Percentiles rank a stretch among this genome's conserved stretches.
Evolutionary conservation across 1,284 basidiomycete species (phyloP).

Genomic region (Trichosporon sp.): DNA sequence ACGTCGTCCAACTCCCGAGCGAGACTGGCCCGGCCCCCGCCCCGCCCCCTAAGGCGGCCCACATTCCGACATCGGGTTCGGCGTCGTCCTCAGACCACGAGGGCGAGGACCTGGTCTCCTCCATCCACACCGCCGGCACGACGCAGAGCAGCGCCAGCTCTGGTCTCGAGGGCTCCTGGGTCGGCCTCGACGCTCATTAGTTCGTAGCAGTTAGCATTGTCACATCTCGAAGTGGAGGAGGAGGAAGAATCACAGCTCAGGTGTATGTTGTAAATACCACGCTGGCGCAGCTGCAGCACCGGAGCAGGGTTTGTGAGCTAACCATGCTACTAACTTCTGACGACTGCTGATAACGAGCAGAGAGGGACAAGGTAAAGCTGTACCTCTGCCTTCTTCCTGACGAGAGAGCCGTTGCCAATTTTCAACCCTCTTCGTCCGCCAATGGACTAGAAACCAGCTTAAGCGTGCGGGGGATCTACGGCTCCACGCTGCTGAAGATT

Average conservation of each 20-base stretch:
- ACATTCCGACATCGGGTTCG: neutral
- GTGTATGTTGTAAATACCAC: slow-evolving; percentile 2
- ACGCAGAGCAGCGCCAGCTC: slow-evolving; percentile 34
- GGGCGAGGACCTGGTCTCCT: slow-evolving; percentile 47
- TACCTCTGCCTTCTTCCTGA: too few relatives aligned
- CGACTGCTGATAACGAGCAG: too few relatives aligned
- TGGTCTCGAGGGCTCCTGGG: slow-evolving; percentile 50
- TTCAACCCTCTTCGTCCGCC: too few relatives aligned
- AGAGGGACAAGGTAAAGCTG: too few relatives aligned
- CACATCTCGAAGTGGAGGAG: neutral
- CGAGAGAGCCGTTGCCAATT: too few relatives aligned
- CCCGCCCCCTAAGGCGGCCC: slow-evolving; percentile 28
- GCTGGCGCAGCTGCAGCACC: too few relatives aligned
- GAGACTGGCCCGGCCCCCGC: slow-evolving; percentile 40
- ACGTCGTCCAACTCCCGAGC: slow-evolving; percentile 39
- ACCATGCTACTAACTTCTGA: too few relatives aligned
- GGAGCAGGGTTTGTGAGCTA: too few relatives aligned
- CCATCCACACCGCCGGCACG: slow-evolving; percentile 45
- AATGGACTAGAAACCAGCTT: too few relatives aligned
- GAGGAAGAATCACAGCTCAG: slow-evolving; percentile 11
- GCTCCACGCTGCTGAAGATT: too few relatives aligned
- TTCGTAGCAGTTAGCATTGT: neutral
- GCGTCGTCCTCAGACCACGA: slow-evolving; percentile 44
- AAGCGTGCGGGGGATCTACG: too few relatives aligned
- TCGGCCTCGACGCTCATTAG: slow-evolving; percentile 39